Evolutionary conservation across 192 early-diverging fungal species (phyloP).

Genomic region (Cetraspora pellucida): DNA sequence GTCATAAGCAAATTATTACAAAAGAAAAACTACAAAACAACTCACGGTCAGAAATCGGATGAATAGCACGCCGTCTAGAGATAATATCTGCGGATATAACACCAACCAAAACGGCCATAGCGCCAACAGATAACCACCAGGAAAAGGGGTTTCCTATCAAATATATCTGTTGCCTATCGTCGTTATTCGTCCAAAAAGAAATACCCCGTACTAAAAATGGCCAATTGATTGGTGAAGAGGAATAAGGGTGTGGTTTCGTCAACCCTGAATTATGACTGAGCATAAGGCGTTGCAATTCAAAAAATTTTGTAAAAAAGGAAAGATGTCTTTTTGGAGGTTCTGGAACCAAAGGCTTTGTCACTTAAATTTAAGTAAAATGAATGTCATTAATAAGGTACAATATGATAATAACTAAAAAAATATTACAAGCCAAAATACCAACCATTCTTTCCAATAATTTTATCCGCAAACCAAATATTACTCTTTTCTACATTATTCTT

Average conservation of each 20-base stretch:
- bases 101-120: constrained; percentile 60
- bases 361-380: constrained; percentile 35
- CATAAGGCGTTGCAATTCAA: constrained; percentile 90
- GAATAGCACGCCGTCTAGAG: constrained; percentile 71
- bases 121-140: constrained; percentile 76
- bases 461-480: constrained; percentile 80
- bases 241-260: constrained; percentile 92
- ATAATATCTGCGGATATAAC: constrained; percentile 72
- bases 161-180: constrained; percentile 80
- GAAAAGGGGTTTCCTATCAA: constrained; percentile 87
- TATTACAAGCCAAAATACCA: constrained; percentile 13
- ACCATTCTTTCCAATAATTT: constrained; percentile 77
- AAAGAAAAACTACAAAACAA: not conserved
- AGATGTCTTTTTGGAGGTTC: constrained; percentile 52
- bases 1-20: constrained; percentile 28
- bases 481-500: constrained; percentile 73
- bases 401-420: constrained; percentile 35
- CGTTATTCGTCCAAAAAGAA: constrained; percentile 87
- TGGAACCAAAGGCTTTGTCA: constrained; percentile 45
- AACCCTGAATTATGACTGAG: constrained; percentile 87
- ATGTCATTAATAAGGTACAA: not conserved
- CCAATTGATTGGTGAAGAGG: constrained; percentile 80
- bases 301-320: constrained; percentile 78
- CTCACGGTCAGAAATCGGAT: constrained; percentile 59
- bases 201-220: constrained; percentile 85